Conservation (phyloP, 805 yeast genomes). For the Candida stauntonica region DNA sequence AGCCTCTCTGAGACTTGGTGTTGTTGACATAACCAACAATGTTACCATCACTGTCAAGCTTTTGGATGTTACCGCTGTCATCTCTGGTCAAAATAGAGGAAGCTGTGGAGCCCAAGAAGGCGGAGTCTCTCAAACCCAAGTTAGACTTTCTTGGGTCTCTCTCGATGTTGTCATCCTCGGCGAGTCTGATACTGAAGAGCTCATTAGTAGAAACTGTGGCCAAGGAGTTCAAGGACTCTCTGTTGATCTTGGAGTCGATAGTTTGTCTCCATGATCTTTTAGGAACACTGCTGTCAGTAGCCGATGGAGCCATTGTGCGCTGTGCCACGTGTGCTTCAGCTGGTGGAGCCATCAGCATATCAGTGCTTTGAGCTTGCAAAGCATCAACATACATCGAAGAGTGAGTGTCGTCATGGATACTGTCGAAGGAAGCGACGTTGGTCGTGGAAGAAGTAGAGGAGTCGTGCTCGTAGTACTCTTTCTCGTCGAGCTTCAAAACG, state of each 20-base stretch:
- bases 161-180: conserved; percentile 48
- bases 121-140: conserved; percentile 38
- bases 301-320: conserved; percentile 5
- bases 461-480: conserved; percentile 27
- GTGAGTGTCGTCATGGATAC: conserved; percentile 27
- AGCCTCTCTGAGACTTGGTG: conserved; percentile 16
- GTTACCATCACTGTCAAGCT: conserved; percentile 28
- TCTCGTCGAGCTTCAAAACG: conserved; percentile 46
- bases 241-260: conserved; percentile 31
- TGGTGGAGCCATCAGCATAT: conserved; percentile 30
- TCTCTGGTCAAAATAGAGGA: conserved; percentile 26
- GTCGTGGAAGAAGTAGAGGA: conserved; percentile 49
- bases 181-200: conserved; percentile 71
- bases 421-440: conserved; percentile 37
- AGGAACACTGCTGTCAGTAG: conserved; percentile 23
- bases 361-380: conserved; percentile 36
- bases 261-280: conserved; percentile 60
- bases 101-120: conserved; percentile 29
- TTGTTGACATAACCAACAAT: conserved; percentile 18
- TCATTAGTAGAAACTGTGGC: conserved; percentile 87
- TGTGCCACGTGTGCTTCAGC: conserved; percentile 8
- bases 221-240: conserved; percentile 66
- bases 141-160: conserved; percentile 41
- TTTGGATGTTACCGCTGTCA: conserved; percentile 27
- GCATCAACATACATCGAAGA: conserved; percentile 36